A percentile compares a stretch with the other conserved stretches of the same genome.
phyloP scores from a whole-genome alignment of 2,329 filamentous ascomycete species.

The Calonectria multiphialidica region DNA sequence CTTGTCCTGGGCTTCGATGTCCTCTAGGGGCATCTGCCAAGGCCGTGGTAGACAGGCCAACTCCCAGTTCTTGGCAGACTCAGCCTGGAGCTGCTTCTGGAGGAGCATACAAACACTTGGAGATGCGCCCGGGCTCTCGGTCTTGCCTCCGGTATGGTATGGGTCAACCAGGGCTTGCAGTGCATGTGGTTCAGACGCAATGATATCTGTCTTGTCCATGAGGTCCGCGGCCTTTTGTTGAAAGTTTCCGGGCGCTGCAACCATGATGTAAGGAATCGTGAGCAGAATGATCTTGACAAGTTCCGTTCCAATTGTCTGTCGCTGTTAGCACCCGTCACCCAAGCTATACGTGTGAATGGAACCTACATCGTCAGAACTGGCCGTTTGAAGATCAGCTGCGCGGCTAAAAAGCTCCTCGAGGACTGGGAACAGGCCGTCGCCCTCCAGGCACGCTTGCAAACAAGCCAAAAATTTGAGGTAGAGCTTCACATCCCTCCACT shows the following conservation, averaged over 20 bases:
- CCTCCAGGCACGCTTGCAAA: slow-evolving; percentile 82
- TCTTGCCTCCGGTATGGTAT: slow-evolving; percentile 75
- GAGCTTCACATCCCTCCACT: slow-evolving; percentile 94
- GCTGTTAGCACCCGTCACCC: slow-evolving; percentile 23
- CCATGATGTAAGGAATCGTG: slow-evolving; percentile 91
- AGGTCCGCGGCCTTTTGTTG: slow-evolving; percentile 81
- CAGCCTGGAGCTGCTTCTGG: slow-evolving; percentile 86
- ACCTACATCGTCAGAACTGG: slow-evolving; percentile 91
- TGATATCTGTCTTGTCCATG: slow-evolving; percentile 94
- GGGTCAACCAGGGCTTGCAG: slow-evolving; percentile 90
- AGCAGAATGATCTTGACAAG: slow-evolving; percentile 97
- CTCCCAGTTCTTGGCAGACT: slow-evolving; percentile 81
- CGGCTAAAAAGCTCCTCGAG: slow-evolving; percentile 91
- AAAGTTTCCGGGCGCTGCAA: slow-evolving; percentile 76
- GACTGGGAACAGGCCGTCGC: slow-evolving; percentile 86
- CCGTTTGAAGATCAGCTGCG: slow-evolving; percentile 93
- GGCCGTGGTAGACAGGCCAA: slow-evolving; percentile 77
- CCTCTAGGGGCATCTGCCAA: slow-evolving; percentile 73
- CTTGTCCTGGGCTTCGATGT: slow-evolving; percentile 71
- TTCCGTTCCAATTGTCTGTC: slow-evolving; percentile 79
- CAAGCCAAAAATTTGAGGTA: slow-evolving; percentile 90
- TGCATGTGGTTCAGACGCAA: slow-evolving; percentile 88
- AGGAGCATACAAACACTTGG: slow-evolving; percentile 82
- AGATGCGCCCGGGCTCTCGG: slow-evolving; percentile 72
- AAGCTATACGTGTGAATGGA: not conserved